Base-by-base conservation (phyloP, 805 yeast species). In the Myxozyma vanderwaltii region DNA sequence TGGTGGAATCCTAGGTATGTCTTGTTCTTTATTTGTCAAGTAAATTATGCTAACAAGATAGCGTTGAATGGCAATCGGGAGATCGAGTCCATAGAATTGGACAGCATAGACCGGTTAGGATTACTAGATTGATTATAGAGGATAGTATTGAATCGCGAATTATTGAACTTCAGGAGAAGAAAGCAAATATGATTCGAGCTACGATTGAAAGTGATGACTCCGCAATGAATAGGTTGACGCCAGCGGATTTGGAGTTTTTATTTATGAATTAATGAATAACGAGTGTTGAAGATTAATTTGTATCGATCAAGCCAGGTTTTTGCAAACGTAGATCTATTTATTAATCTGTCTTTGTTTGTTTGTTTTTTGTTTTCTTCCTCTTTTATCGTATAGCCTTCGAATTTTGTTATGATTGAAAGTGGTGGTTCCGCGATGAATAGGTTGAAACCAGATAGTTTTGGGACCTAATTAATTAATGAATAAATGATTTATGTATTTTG, bases 1-100 rank as follows among this genome's bases (percentile, higher is more conserved):
- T 94, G 99, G 99, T 94, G 99, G 98, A 95, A 94, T 71, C 98
- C 98, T 1, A 88, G 59, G 59, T 49, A 26, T n/a, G 53, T 46
- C 10, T 13, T 12, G 6, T 13, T 15, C 13, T 23, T 33, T 13
- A 26, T 43, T 4, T 33, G 4, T 47, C 3, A 8, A 4, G 31
- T n/a, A 8, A 6, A 27, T 15, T 15, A 39, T 50, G 19, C 33
- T 33, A 12, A n/a, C 40, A 19, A 23, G 3, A 4, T 26, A 57
- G 96, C 66, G 94, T 92, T 6, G 99, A 94, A 72, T 94, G 97
- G 91, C 99, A 94, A 73, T 86, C 95, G 51, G 96, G 96, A 74
- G 99, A 94, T 74, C 84, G 99, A 76, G 97, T 94, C 23, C 98
- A 94, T 74, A 84, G 99, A 75, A 94, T 94, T 63, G 97, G 98